Evolutionary conservation across 2,329 filamentous ascomycete genomes (phyloP).

Genomic region (Aspergillus versicolor): DNA sequence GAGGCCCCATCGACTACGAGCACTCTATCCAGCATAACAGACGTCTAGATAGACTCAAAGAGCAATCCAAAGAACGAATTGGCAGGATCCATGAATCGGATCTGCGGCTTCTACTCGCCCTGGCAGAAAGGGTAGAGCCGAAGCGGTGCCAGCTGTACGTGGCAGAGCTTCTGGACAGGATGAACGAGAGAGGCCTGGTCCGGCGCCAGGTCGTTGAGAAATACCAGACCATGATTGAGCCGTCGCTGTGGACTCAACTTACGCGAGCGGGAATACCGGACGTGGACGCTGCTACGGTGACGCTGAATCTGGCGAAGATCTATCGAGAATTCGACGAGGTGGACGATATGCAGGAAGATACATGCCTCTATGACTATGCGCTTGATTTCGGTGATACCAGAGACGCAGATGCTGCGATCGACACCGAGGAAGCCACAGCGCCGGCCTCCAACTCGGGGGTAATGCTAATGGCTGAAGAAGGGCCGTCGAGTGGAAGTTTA

Average conservation of each 20-base stretch:
- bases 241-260: not conserved
- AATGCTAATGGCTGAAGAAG: not conserved
- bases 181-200: not conserved
- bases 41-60: not conserved
- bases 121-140: not conserved
- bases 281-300: not conserved
- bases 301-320: not conserved
- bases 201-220: not conserved
- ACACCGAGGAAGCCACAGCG: rapidly evolving
- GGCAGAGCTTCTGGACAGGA: not conserved
- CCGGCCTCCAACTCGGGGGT: too few relatives aligned
- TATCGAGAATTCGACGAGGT: not conserved
- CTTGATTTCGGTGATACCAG: not conserved
- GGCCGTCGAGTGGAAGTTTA: not conserved
- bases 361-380: not conserved
- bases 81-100: not conserved
- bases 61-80: not conserved
- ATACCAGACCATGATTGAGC: not conserved
- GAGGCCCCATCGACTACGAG: not conserved
- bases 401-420: not conserved
- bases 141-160: not conserved
- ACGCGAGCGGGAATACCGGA: not conserved
- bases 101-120: not conserved
- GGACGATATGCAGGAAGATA: not conserved
- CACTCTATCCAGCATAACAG: not conserved